Percentiles rank a stretch among this genome's conserved stretches.
phyloP scores from a whole-genome alignment of 2,329 filamentous ascomycete species.

The Diaporthe sp. region DNA sequence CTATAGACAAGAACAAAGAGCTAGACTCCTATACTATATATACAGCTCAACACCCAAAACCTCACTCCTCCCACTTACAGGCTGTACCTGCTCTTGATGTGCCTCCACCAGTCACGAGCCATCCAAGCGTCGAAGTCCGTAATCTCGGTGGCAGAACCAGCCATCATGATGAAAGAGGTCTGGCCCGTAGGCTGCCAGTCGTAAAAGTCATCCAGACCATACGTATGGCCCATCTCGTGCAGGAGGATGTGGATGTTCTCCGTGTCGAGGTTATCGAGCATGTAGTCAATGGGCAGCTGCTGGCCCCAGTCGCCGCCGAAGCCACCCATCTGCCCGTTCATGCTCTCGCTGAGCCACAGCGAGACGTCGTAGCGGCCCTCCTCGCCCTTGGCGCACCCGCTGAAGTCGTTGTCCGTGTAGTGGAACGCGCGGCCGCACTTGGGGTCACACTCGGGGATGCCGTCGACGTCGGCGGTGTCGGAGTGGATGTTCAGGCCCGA shows the following conservation, averaged over 20 bases:
- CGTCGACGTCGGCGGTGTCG: slow-evolving; percentile 4
- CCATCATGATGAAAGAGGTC: slow-evolving; percentile 15
- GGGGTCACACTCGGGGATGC: slow-evolving; percentile 16
- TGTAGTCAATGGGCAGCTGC: slow-evolving; percentile 24
- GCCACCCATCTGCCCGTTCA: slow-evolving; percentile 26
- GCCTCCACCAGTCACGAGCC: slow-evolving; percentile 21
- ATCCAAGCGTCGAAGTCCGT: background rate
- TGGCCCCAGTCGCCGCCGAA: slow-evolving; percentile 23
- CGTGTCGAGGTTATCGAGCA: slow-evolving; percentile 17
- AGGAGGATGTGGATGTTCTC: slow-evolving; percentile 25
- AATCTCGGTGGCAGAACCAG: background rate
- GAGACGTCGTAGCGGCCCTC: slow-evolving; percentile 14
- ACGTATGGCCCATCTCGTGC: slow-evolving; percentile 16
- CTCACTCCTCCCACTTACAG: background rate
- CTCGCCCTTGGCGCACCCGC: slow-evolving; percentile 2
- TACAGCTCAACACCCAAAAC: background rate
- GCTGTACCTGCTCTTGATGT: slow-evolving; percentile 27
- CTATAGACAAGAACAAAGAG: slow-evolving; percentile 15
- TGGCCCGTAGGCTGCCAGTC: slow-evolving; percentile 8
- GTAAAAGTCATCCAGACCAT: slow-evolving; percentile 18
- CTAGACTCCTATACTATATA: background rate
- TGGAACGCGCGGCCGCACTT: slow-evolving; percentile 3
- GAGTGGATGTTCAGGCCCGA: background rate
- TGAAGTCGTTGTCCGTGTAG: slow-evolving; percentile 14
- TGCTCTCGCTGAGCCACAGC: slow-evolving; percentile 16